A percentile compares a stretch with the other conserved stretches of the same genome.
Conservation (phyloP, 192 early-diverging fungal species). For the Endogone sp. region DNA sequence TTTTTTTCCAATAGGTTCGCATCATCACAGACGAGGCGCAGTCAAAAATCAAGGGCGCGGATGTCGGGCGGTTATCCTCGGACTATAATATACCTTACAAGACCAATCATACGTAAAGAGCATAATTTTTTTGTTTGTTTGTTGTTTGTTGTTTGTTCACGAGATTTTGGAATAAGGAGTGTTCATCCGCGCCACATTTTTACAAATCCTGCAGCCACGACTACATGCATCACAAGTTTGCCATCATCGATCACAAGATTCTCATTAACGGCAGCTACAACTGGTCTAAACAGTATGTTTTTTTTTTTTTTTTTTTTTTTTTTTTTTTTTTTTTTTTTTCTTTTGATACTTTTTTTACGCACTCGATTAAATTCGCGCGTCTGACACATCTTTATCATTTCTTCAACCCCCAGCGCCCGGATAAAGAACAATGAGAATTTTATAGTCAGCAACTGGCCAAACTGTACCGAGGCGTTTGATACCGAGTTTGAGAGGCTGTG, state of each 20-base stretch:
- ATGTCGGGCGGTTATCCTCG: constrained; percentile 22
- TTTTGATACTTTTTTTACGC: no score
- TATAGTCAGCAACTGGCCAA: constrained; percentile 58
- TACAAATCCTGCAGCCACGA: constrained; percentile 17
- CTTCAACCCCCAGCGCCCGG: constrained; percentile 42
- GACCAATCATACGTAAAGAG: constrained; percentile 29
- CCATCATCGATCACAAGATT: constrained; percentile 49
- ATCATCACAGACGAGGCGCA: constrained; percentile 69
- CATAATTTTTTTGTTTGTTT: neutral
- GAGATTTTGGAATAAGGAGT: no score
- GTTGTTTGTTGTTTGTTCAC: neutral
- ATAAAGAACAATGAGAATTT: constrained; percentile 67
- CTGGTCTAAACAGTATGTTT: constrained; percentile 48
- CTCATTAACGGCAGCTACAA: constrained; percentile 63
- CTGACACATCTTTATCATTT: no score
- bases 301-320: no score
- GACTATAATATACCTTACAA: constrained; percentile 36
- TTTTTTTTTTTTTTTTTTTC: no score
- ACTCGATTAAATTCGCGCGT: no score
- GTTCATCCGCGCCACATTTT: neutral
- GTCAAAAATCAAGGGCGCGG: constrained; percentile 25
- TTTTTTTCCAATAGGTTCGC: constrained; percentile 34
- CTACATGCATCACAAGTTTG: constrained; percentile 75
- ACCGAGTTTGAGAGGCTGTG: constrained; percentile 62
- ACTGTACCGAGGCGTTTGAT: constrained; percentile 52